These are phyloP conservation scores for Trichoderma reesei DNA, from an alignment of 495 filamentous ascomycete genomes.

Conservation along the genomic window DNA sequence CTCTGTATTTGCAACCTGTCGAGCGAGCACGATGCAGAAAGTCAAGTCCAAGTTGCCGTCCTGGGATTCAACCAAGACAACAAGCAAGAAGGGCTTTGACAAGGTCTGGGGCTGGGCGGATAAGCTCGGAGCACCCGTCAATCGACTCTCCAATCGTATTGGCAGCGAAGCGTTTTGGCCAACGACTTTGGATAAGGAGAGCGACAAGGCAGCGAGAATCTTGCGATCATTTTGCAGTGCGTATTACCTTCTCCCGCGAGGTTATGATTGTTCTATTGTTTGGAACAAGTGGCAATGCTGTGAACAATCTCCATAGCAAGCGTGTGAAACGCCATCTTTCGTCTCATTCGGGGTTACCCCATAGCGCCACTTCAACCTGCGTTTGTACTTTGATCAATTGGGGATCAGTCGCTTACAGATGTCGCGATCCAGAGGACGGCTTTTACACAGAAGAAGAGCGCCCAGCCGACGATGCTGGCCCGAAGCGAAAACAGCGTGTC, in stretches of 20 bases:
- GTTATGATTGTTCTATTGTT: not conserved
- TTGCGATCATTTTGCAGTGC: conserved; percentile 66
- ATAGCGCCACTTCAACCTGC: too few relatives aligned
- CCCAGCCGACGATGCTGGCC: conserved; percentile 9
- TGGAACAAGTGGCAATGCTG: too few relatives aligned
- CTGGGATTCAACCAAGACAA: not conserved
- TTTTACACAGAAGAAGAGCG: conserved; percentile 23
- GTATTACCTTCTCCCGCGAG: conserved; percentile 12
- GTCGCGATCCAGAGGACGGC: conserved; percentile 29
- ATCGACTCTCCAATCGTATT: conserved; percentile 60
- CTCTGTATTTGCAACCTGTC: not conserved
- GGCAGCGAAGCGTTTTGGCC: conserved; percentile 78
- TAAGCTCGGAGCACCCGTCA: conserved; percentile 53
- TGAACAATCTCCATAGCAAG: too few relatives aligned
- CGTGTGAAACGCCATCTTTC: too few relatives aligned
- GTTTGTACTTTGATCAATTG: too few relatives aligned
- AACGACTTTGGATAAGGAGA: conserved; percentile 67
- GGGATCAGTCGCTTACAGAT: conserved; percentile 9
- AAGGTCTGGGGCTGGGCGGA: conserved; percentile 7
- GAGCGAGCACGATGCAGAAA: not conserved
- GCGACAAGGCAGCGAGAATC: conserved; percentile 74
- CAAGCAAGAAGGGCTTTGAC: conserved; percentile 5
- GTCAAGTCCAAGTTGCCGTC: not conserved
- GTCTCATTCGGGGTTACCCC: too few relatives aligned
- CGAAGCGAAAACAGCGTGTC: conserved; percentile 21